phyloP scores from a whole-genome alignment of 2,329 filamentous ascomycete species.

The Arthrobotrys sinensis region DNA sequence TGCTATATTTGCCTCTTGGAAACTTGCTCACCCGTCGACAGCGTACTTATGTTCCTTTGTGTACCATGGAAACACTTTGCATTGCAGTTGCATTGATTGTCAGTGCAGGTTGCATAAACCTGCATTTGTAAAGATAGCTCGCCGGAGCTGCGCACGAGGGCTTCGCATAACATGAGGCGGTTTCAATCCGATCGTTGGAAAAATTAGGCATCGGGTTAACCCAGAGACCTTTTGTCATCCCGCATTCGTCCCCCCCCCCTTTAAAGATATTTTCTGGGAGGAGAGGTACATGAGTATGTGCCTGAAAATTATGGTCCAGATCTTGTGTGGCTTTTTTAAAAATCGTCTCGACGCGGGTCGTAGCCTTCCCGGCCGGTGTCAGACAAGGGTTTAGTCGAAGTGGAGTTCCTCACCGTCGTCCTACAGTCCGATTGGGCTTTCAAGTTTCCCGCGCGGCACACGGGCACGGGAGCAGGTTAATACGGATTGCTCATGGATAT shows the following conservation, averaged over 20 bases:
- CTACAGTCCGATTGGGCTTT: not conserved
- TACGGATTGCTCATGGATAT: not conserved
- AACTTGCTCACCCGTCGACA: conserved; percentile 6
- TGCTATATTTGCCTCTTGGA: not conserved
- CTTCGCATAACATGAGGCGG: conserved; percentile 23
- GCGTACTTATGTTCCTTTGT: not conserved
- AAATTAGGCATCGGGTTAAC: not conserved
- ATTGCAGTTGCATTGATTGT: conserved; percentile 21
- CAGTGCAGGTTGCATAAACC: conserved; percentile 10
- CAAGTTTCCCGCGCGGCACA: conserved; percentile 20
- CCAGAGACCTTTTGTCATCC: not conserved
- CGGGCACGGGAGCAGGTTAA: not conserved
- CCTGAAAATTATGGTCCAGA: conserved; percentile 7
- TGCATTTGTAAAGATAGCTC: conserved; percentile 4
- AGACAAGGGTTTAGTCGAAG: conserved; percentile 20
- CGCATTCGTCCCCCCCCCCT: not conserved
- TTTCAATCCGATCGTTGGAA: conserved; percentile 1
- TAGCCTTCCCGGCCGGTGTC: conserved; percentile 23
- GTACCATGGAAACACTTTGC: conserved; percentile 22
- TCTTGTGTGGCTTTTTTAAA: not conserved
- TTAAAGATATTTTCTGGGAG: not conserved
- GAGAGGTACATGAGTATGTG: not conserved
- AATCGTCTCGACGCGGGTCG: not conserved
- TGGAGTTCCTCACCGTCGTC: not conserved
- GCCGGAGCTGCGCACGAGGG: not conserved